phyloP scores from a whole-genome alignment of 768 basidiomycete genomes.

The Postia placenta region DNA sequence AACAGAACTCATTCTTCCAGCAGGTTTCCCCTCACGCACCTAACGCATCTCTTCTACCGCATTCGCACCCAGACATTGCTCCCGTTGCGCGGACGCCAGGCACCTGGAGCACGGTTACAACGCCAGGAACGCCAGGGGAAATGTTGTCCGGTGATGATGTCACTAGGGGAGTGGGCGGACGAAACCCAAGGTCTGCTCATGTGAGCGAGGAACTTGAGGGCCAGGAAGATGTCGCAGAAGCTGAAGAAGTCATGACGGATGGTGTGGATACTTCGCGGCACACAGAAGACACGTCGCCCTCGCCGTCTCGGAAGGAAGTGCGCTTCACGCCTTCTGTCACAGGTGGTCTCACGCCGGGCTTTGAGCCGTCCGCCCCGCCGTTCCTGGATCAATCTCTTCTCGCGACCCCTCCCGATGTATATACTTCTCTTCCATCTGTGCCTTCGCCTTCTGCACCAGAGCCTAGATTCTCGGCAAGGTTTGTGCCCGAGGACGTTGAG shows the following conservation, averaged over 20 bases:
- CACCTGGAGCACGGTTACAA: constrained; percentile 72
- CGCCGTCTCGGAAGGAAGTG: constrained; percentile 25
- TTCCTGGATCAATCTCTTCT: constrained; percentile 1
- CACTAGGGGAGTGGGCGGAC: not conserved
- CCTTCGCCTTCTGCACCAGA: constrained; percentile 12
- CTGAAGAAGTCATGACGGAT: not conserved
- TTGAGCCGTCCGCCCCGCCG: constrained; percentile 11
- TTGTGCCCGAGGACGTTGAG: not conserved
- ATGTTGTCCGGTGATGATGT: not conserved
- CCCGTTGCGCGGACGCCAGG: constrained; percentile 41
- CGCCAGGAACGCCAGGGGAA: constrained; percentile 48
- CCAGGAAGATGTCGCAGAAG: constrained; percentile 18
- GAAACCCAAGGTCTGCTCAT: constrained; percentile 25
- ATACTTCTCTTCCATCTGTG: constrained; percentile 1
- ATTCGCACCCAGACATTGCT: constrained; percentile 15
- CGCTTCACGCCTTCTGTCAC: constrained; percentile 44
- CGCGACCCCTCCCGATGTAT: not conserved
- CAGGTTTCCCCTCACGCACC: constrained; percentile 14
- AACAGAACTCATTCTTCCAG: not conserved
- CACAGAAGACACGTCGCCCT: constrained; percentile 14
- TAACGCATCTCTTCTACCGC: constrained; percentile 22
- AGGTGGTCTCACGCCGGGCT: constrained; percentile 24
- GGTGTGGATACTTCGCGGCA: too few species aligned
- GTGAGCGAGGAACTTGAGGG: constrained; percentile 41
- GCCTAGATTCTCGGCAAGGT: not conserved